A percentile compares a stretch with the other conserved stretches of the same genome.
phyloP scores from a whole-genome alignment of 2,329 filamentous ascomycete genomes.

The Trichothecium sympodiale region DNA sequence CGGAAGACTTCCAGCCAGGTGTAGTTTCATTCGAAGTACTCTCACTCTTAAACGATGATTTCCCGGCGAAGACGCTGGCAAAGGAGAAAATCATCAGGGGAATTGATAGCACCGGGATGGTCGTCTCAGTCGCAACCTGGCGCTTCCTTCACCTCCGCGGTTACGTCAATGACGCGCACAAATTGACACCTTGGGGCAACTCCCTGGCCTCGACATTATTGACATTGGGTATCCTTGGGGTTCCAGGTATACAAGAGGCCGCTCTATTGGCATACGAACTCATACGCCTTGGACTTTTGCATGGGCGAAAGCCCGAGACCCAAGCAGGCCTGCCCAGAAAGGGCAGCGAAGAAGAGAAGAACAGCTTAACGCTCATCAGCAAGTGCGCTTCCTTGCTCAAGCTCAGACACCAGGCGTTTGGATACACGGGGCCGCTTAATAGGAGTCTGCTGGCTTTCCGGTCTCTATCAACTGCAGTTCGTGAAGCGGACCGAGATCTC shows the following conservation, averaged over 20 bases:
- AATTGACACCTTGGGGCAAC: conserved; percentile 74
- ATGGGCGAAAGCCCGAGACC: conserved; percentile 50
- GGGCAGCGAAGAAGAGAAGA: conserved; percentile 60
- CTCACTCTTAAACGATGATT: conserved; percentile 57
- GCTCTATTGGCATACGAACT: conserved; percentile 79
- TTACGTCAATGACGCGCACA: conserved; percentile 70
- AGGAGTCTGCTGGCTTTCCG: conserved; percentile 81
- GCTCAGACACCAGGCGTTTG: conserved; percentile 71
- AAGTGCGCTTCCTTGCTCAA: conserved; percentile 76
- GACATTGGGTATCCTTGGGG: conserved; percentile 43
- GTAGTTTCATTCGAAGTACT: conserved; percentile 48
- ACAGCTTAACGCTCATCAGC: conserved; percentile 70
- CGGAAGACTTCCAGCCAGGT: conserved; percentile 24
- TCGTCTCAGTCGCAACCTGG: conserved; percentile 67
- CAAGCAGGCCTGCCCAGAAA: conserved; percentile 44
- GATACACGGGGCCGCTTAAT: conserved; percentile 90
- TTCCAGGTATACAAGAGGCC: conserved; percentile 56
- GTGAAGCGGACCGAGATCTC: conserved; percentile 69
- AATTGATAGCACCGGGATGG: conserved; percentile 55
- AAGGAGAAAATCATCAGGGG: conserved; percentile 47
- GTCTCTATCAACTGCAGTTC: conserved; percentile 69
- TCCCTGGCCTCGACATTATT: conserved; percentile 62
- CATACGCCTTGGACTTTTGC: conserved; percentile 67
- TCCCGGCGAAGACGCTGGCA: conserved; percentile 57
- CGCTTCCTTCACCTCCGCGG: conserved; percentile 81